Evolutionary conservation across 2,329 filamentous ascomycete species (phyloP).

Genomic region (Seiridium cupressi): DNA sequence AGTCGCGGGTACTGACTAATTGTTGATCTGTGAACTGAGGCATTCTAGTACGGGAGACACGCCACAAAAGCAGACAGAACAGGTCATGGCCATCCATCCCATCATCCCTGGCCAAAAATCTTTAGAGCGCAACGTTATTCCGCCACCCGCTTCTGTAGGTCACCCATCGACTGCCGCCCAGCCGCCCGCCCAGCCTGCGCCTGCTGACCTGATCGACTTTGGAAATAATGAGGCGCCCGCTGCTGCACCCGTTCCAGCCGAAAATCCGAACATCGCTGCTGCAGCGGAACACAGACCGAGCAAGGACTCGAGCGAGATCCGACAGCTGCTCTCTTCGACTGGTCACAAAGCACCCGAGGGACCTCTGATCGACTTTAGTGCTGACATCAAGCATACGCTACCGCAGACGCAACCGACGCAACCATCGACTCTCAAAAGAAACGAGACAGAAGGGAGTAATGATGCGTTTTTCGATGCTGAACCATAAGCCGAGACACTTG

Average conservation of each 20-base stretch:
- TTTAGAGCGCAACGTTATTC: slow-evolving; percentile 53
- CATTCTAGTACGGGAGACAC: slow-evolving; percentile 52
- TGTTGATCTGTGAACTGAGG: slow-evolving; percentile 12
- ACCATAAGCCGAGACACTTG: neutral
- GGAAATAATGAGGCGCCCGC: slow-evolving; percentile 38
- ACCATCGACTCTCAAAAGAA: slow-evolving; percentile 23
- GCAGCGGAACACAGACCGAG: slow-evolving; percentile 8
- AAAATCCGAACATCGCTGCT: slow-evolving; percentile 10
- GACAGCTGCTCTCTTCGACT: slow-evolving; percentile 43
- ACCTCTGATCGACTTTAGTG: slow-evolving; percentile 54
- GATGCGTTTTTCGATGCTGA: slow-evolving; percentile 37
- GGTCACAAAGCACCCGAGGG: slow-evolving; percentile 43
- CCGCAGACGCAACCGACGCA: slow-evolving; percentile 27
- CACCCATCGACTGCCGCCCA: slow-evolving; percentile 15
- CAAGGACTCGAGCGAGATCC: slow-evolving; percentile 35
- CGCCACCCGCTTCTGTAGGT: slow-evolving; percentile 37
- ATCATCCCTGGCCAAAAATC: slow-evolving; percentile 75
- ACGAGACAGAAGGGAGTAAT: slow-evolving; percentile 33
- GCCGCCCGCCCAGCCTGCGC: slow-evolving; percentile 14
- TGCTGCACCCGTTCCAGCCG: slow-evolving; percentile 7
- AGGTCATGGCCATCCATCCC: slow-evolving; percentile 83
- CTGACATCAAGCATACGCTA: slow-evolving; percentile 51
- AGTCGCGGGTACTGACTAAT: slow-evolving; percentile 18
- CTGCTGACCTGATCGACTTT: slow-evolving; percentile 56
- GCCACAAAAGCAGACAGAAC: slow-evolving; percentile 70